Evolutionary conservation across 2,329 filamentous ascomycete genomes (phyloP).

Genomic region (Corinectria fuckeliana): DNA sequence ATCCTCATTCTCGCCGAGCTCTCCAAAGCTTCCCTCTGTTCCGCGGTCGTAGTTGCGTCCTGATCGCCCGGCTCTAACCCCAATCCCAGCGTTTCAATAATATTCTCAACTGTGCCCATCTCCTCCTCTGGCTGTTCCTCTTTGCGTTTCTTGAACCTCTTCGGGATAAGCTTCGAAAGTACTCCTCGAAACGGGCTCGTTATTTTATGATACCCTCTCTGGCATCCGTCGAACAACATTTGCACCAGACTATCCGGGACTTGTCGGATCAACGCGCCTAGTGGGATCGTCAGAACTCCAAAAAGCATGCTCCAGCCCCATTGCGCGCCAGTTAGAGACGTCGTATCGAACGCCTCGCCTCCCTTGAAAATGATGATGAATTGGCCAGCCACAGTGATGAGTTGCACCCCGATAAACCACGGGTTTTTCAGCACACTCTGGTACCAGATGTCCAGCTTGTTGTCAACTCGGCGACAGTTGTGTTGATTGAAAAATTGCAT

Average conservation of each 20-base stretch:
- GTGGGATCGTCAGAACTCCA: constrained; percentile 69
- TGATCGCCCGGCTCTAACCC: constrained; percentile 20
- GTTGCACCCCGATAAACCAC: constrained; percentile 75
- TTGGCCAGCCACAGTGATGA: constrained; percentile 72
- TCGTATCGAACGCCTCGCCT: constrained; percentile 69
- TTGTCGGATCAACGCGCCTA: constrained; percentile 55
- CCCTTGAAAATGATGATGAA: constrained; percentile 76
- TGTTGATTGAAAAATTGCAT: constrained; percentile 90
- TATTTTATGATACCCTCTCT: constrained; percentile 22
- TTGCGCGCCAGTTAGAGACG: constrained; percentile 65
- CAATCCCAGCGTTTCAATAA: constrained; percentile 32
- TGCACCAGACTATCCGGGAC: constrained; percentile 47
- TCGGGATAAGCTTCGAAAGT: constrained; percentile 29
- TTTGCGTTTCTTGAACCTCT: constrained; percentile 32
- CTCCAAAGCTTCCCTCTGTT: constrained; percentile 33
- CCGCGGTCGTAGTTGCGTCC: constrained; percentile 31
- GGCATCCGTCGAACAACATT: constrained; percentile 36
- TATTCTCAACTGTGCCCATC: constrained; percentile 35
- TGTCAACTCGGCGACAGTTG: constrained; percentile 81
- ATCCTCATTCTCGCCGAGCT: constrained; percentile 25
- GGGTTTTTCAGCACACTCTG: constrained; percentile 76
- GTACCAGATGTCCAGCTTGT: constrained; percentile 79
- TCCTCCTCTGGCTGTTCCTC: constrained; percentile 30
- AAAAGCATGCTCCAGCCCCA: constrained; percentile 76
- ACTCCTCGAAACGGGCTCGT: constrained; percentile 31